Evolutionary conservation across 2,329 filamentous ascomycete species (phyloP).

Genomic region (Talaromyces verruculosus): DNA sequence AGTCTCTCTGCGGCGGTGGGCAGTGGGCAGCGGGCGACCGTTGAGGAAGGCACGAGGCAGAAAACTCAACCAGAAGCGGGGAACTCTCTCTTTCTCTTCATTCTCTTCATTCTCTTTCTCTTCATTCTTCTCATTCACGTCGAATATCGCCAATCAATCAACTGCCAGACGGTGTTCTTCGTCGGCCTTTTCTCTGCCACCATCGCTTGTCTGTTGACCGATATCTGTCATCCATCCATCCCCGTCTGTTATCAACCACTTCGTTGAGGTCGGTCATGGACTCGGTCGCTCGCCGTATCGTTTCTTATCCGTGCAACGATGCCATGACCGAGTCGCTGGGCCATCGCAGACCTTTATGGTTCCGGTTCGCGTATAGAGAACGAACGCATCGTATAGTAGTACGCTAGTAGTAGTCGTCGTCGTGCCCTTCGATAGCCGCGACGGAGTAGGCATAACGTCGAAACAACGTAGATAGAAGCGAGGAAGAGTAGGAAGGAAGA

Average conservation of each 20-base stretch:
- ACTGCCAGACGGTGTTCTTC: background rate
- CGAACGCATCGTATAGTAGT: background rate
- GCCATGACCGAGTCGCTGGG: background rate
- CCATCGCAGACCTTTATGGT: background rate
- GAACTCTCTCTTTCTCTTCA: background rate
- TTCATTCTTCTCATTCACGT: background rate
- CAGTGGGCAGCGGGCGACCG: background rate
- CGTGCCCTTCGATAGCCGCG: background rate
- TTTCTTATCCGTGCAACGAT: background rate
- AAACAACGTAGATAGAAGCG: background rate
- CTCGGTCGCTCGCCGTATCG: background rate
- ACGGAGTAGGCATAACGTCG: background rate
- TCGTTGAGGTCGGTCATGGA: background rate
- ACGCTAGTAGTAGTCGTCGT: background rate
- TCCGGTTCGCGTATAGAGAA: background rate
- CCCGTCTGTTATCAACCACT: background rate
- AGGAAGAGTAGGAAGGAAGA: background rate
- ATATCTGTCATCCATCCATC: background rate
- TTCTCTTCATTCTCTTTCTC: background rate
- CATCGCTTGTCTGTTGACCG: background rate
- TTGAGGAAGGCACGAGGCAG: conserved; percentile 7
- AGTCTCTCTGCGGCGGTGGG: background rate
- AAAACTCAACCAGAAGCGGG: conserved; percentile 1
- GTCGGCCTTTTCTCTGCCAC: background rate
- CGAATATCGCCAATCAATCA: background rate